Base-by-base conservation (phyloP, 441 rosid species). In the Adansonia madagascariensis region DNA sequence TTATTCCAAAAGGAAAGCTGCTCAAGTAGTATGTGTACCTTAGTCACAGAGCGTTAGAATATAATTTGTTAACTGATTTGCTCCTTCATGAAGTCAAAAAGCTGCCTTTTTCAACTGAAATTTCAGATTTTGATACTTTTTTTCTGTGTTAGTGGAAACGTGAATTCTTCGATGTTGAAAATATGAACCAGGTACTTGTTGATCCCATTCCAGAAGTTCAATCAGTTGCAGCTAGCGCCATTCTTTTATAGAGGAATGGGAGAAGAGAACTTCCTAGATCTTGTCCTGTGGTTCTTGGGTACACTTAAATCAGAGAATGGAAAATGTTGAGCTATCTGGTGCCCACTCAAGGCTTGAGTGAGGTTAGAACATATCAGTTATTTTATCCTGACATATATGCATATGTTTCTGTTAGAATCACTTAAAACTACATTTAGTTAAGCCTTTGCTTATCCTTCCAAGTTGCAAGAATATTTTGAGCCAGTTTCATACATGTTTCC, bases 201-300 rank as follows among this genome's bases (percentile, higher is more conserved):
- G 99, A 97, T 89, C 98, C 99, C n/a, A 97, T 97, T 81, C 99
- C 99, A 0, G 99, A 97, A 91, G 99, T 97, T 72, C 92, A 99
- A 55, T 86, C 99, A 64, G 99, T 95, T 84, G 99, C 99, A 73
- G 99, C 99, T 75, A 90, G 99, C 79, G 99, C 99, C 75, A 83
- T 95, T 97, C 99, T 71, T 99, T 97, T 78, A 95, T 95, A 87
- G 95, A 88, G 99, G 99, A 85, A 92, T 95, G 98, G 99, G 99
- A 77, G 99, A 95, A 80, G 98, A 92, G 17, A 93, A 95, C 86
- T 97, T 97, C 85, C 98, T 98, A 68, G 97, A 97, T 89, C 99
- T 97, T 85, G 96, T 97, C 82, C 89, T 98, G 31, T 97, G 99
- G 99, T 87, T 97, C 66, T 92, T 97, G 77, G 95, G 93, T 78